phyloP scores from a whole-genome alignment of 1,139 yeast species.

The Blastobotrys illinoisensis region DNA sequence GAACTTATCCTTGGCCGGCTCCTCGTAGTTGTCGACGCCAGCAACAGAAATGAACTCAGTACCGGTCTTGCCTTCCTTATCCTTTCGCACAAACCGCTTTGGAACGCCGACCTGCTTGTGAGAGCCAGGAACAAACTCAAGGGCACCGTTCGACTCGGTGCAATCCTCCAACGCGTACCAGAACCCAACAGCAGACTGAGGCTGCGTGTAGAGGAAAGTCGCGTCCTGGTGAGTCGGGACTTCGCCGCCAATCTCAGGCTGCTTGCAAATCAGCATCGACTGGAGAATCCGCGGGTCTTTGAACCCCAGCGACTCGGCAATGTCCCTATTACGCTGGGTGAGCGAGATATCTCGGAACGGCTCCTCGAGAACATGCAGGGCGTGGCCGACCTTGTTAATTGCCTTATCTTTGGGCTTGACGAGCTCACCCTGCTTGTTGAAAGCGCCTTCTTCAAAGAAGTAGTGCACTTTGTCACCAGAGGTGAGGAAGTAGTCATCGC shows the following conservation, averaged over 20 bases:
- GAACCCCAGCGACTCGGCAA: slow-evolving; percentile 50
- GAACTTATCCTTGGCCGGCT: slow-evolving; percentile 41
- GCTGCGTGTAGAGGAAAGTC: slow-evolving; percentile 65
- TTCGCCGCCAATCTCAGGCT: slow-evolving; percentile 66
- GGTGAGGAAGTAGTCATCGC: slow-evolving; percentile 65
- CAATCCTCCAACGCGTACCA: slow-evolving; percentile 84
- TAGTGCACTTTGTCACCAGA: slow-evolving; percentile 65
- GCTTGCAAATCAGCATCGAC: slow-evolving; percentile 76
- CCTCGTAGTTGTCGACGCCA: slow-evolving; percentile 23
- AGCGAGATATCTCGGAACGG: slow-evolving; percentile 48
- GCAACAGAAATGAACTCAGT: slow-evolving; percentile 39
- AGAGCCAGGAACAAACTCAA: slow-evolving; percentile 69
- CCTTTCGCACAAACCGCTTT: slow-evolving; percentile 59
- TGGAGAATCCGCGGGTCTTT: slow-evolving; percentile 68
- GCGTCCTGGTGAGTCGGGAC: slow-evolving; percentile 82
- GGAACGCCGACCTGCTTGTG: slow-evolving; percentile 54
- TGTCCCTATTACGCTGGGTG: slow-evolving; percentile 43
- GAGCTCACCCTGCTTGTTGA: slow-evolving; percentile 44
- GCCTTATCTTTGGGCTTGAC: slow-evolving; percentile 50
- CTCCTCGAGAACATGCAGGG: slow-evolving; percentile 54
- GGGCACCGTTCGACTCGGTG: slow-evolving; percentile 60
- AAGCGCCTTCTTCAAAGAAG: slow-evolving; percentile 71
- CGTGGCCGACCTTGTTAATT: slow-evolving; percentile 77
- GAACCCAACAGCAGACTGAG: slow-evolving; percentile 68
- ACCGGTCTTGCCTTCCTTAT: slow-evolving; percentile 29